Base-by-base conservation (phyloP, 192 early-diverging fungal species). In the Dimargaris xerosporica region DNA sequence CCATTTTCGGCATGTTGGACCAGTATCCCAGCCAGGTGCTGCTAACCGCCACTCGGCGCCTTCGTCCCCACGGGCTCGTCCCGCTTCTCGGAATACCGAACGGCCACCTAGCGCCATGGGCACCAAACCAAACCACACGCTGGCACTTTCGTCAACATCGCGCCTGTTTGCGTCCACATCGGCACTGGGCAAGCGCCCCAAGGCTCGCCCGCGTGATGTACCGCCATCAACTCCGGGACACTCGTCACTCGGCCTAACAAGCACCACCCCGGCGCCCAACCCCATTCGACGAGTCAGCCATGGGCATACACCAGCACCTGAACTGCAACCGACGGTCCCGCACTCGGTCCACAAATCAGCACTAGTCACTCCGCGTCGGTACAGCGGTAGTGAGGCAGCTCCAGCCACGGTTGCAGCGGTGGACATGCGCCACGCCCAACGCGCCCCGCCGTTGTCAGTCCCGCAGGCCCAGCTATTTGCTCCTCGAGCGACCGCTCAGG, bases 151-250 rank as follows among this genome's bases (percentile, higher is more conserved):
- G 2, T 59, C 56, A 28, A 59, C 56, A 19, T 42, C 56, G 5
- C n/a, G 54, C 10, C 29, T 55, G 16, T 55, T 55, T 41, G 19
- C 56, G 29, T 59, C 56, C 19, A 13, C 50, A 51, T 51, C 50
- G 6, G 21, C 13, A 51, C 50, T 51, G 10, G 19, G n/a, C 5
- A 21, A 17, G 10, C 17, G 44, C 44, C 44, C 44, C 44, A 17
- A 17, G 17, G 44, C 10, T 17, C 44, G 10, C 44, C 44, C 44
- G 17, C 10, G 44, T 45, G 11, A 13, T 9, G 11, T 17, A 45
- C 44, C 11, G 44, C 11, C 17, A 10, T 45, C 17, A 45, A 17
- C 17, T 13, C 44, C 17, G 11, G 11, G 44, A 17, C 44, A 17
- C 11, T 9, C 17, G 44, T 13, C n/a, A n/a, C n/a, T n/a, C n/a